Base-by-base conservation (phyloP, 1,284 basidiomycete species). In the Fomes fomentarius region DNA sequence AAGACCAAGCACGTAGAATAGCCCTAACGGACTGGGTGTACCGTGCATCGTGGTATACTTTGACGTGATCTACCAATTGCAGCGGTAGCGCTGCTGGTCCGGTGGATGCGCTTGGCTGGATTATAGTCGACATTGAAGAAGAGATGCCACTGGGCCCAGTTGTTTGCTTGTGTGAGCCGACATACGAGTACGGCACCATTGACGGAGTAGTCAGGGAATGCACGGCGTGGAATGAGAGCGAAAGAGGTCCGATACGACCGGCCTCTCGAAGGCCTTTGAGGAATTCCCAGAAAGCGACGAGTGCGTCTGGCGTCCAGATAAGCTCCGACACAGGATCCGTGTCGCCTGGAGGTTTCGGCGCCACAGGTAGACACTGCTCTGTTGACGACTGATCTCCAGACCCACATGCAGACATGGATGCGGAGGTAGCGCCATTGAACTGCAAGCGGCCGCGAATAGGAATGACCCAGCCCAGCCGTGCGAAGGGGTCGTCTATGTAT, bases 401-500 rank as follows among this genome's bases (percentile, higher is more conserved):
- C 14, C 5, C 11, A 12, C 5, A 11, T 14, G 38, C 38, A 1
- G 78, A 60, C 15, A 85, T 52, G 4, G 68, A 66, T 4, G 78
- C 85, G 17, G 70, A 56, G 1, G 83, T 78, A 39, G 76, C 77
- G 19, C 66, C 69, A 6, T 70, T 63, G 81, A 82, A 88, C 10
- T 81, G 81, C 28, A 80, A 63, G 11, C 43, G 65, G 10, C 86
- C 86, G 11, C 83, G 79, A 7, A 87, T 65, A 31, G 86, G 86
- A 34, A 89, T 73, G n/a, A 87, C 63, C 86, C 86, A 89, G 3
- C 81, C 77, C 44, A 70, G 70, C 44, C 84, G 77, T 44, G 72
- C 63, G 63, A 72, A 80, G 15, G 66, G 68, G 19, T 68, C 66
- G 21, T 47, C 48, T 4, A 67, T 67, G 55, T 60, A 61, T 8